These are phyloP conservation scores for Ceratocystiopsis sp. DNA, from an alignment of 2,329 filamentous ascomycete species.

Conservation along the genomic window DNA sequence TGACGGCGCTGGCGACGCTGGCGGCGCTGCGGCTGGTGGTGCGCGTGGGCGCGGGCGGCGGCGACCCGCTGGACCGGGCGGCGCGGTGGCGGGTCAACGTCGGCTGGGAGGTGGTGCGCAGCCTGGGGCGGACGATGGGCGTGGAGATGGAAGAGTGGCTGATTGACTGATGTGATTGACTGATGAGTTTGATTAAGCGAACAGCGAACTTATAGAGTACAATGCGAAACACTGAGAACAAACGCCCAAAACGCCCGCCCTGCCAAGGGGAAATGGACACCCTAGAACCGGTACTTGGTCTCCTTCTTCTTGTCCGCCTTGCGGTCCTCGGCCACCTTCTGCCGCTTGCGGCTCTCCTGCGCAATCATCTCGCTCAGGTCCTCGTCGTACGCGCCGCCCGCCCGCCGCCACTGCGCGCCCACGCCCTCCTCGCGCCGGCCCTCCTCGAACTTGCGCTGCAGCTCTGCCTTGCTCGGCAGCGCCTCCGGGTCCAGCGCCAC, in stretches of 20 bases:
- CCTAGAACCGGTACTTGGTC: conserved; percentile 30
- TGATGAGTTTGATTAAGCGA: no score
- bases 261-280: no score
- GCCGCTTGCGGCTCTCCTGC: conserved; percentile 74
- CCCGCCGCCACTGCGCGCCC: conserved; percentile 43
- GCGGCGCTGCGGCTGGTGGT: conserved; percentile 53
- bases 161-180: conserved; percentile 38
- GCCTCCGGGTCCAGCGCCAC: conserved; percentile 79
- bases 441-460: conserved; percentile 66
- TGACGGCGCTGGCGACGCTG: conserved; percentile 53
- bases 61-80: conserved; percentile 50
- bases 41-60: conserved; percentile 37
- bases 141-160: conserved; percentile 69
- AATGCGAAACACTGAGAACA: not conserved
- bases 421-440: conserved; percentile 47
- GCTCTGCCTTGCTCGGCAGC: conserved; percentile 62
- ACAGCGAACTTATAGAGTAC: no score
- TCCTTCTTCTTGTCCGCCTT: conserved; percentile 40
- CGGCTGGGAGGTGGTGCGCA: conserved; percentile 58
- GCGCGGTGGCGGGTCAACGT: conserved; percentile 66
- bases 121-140: conserved; percentile 53
- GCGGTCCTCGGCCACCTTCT: conserved; percentile 74
- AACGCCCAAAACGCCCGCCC: not conserved
- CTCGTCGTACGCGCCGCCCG: conserved; percentile 41
- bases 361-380: conserved; percentile 94